Evolutionary conservation across 176 grass and related monocot species (phyloP), one percentile per base, ranked within the genome.

Genomic region (Panicum miliaceum): DNA sequence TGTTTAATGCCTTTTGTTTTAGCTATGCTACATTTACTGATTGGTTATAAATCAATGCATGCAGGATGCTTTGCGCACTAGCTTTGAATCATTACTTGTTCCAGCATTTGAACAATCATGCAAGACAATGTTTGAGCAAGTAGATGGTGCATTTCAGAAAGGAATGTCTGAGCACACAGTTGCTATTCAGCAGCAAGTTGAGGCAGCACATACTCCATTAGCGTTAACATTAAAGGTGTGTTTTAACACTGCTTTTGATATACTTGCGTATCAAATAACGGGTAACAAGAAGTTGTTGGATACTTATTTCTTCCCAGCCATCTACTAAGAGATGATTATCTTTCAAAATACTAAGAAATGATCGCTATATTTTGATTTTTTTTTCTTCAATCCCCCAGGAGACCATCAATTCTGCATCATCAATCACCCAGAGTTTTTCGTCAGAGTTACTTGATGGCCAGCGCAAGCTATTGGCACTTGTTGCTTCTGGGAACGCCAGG

Each of bases 61-160:
- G 85, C 88, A 99, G 97, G 97, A 99, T 63, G 76, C 91, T 73
- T 87, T 99, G 38, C 94, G 93, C 47, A 58, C 84, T 78, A 90
- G 86, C 82, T 73, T 99, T 41, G 97, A 96, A 75, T 85, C 91
- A 26, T 85, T 89, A 69, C 84, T 99, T 56, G 75, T 99, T 92
- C 97, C 97, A 77, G 90, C 93, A 35, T 99, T 99, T 87, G 97
- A 99, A 81, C 85, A 93, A 68, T 84, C 90, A 38, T 99, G 97
- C 82, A 96, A 91, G 86, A 81, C 81, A 65, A 99, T 99, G 97
- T 99, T 99, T 82, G 97, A 99, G 38, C 97, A 99, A 94, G 84
- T 99, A 64, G 97, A 99, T 81, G 73, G 83, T 78, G 81, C 97
- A 73, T 99, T 99, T 76, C 93, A 94, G 81, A 99, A 99, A 85